These are phyloP conservation scores for Suhomyces sp. DNA, from an alignment of 805 yeast species.

Conservation along the genomic window DNA sequence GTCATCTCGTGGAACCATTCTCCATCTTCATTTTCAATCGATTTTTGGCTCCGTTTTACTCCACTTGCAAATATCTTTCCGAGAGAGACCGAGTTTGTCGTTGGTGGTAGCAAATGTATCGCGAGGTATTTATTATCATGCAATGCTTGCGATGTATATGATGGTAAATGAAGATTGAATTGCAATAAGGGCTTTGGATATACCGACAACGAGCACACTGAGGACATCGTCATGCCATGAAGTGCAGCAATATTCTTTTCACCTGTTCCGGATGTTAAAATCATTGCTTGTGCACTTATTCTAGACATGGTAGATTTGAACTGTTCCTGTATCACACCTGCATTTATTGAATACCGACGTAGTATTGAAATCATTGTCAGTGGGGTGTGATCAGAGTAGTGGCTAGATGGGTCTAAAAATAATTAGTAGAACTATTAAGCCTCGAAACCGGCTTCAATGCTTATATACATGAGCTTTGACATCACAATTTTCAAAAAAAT, in stretches of 20 bases:
- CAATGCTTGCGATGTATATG: conserved; percentile 68
- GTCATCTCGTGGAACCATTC: conserved; percentile 43
- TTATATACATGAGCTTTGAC: not conserved
- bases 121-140: conserved; percentile 62
- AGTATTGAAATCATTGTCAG: conserved; percentile 3
- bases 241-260: conserved; percentile 14
- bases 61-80: conserved; percentile 66
- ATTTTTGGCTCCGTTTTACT: conserved; percentile 44
- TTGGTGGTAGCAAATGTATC: conserved; percentile 71
- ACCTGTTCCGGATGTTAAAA: conserved; percentile 34
- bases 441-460: not conserved
- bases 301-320: conserved; percentile 37
- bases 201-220: conserved; percentile 78
- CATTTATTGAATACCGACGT: conserved; percentile 4
- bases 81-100: conserved; percentile 48
- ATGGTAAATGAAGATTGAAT: conserved; percentile 84
- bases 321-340: conserved; percentile 7
- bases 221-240: conserved; percentile 82
- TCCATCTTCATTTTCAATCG: conserved; percentile 31
- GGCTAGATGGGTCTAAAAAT: not conserved
- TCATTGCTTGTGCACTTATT: conserved; percentile 42
- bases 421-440: not conserved
- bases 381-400: not conserved
- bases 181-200: conserved; percentile 76
- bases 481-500: not conserved